Evolutionary conservation across 2,329 filamentous ascomycete genomes (phyloP), one percentile per base, ranked within the genome.

Genomic region (Colletotrichum sojae): DNA sequence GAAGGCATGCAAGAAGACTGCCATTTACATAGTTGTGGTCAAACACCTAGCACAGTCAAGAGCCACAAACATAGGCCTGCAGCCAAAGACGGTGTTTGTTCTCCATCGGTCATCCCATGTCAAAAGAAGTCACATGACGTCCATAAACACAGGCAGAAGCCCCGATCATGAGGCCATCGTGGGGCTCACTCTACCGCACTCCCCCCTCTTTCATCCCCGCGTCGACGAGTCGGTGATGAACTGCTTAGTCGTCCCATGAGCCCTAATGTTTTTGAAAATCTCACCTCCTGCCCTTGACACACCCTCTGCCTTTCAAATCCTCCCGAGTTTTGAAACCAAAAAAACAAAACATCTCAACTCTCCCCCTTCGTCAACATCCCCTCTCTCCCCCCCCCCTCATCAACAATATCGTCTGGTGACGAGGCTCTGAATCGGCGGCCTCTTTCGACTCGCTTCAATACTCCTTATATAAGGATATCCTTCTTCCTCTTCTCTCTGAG

Each of bases 111-210:
- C 20, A 52, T 52, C 57, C 46, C 45, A 18, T 9, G 13, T 60
- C 46, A 51, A 59, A 43, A 60, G 48, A 36, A 60, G 46, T 60
- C 57, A 60, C 57, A 60, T 43, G 46, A 8, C 5, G 15, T n/a
- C 18, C 46, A 18, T 8, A 8, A 3, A 25, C 18, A 60, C 40
- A 52, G 31, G 27, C 25, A 4, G 6, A 18, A 40, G 20, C 0
- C 46, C 46, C 9, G 8, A 18, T 40, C 48, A 18, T 25, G 57
- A 60, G 4, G 45, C 15, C 46, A 20, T 52, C 46, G 20, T n/a
- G 57, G 57, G 31, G 18, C 20, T 60, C 46, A 60, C 57, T 46
- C 15, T 49, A 12, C 18, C 20, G 15, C 56, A 59, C 22, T 4
- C 16, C 15, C 20, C 16, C 15, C 20, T 6, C 6, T 15, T 10